Evolutionary conservation across 306 rosid genomes (phyloP).

Genomic region (Glycyrrhiza uralensis): DNA sequence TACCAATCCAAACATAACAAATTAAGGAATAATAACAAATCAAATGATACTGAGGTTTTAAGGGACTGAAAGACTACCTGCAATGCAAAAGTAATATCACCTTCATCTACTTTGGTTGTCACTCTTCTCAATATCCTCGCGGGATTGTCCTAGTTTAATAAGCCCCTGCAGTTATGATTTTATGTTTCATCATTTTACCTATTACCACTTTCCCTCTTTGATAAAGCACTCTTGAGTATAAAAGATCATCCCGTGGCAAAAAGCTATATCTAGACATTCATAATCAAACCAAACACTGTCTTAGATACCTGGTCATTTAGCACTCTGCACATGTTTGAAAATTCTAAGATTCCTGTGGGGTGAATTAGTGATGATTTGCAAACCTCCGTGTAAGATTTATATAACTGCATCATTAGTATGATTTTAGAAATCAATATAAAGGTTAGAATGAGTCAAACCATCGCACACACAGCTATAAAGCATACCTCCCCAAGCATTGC

Average conservation of each 20-base stretch:
- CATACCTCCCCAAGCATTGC: conserved; percentile 70
- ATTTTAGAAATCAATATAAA: background rate
- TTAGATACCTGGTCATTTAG: conserved; percentile 79
- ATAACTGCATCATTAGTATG: conserved; percentile 53
- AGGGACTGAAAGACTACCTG: conserved; percentile 46
- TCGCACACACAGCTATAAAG: background rate
- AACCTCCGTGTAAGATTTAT: conserved; percentile 59
- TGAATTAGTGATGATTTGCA: conserved; percentile 68
- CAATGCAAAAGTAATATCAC: conserved; percentile 74
- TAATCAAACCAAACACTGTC: background rate
- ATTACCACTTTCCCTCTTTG: background rate
- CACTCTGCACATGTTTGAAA: conserved; percentile 78
- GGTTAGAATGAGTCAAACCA: background rate
- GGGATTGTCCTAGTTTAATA: conserved; percentile 68
- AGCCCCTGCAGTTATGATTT: conserved; percentile 64
- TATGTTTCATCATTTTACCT: conserved; percentile 5
- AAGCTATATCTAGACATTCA: background rate
- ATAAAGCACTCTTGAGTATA: background rate
- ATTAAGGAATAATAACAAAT: background rate
- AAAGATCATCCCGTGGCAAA: background rate
- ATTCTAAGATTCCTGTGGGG: conserved; percentile 64
- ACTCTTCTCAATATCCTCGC: conserved; percentile 71
- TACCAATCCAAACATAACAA: background rate
- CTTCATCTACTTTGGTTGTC: conserved; percentile 61
- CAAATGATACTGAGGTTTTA: background rate